Evolutionary conservation across 2,329 filamentous ascomycete species (phyloP), one percentile per base, ranked within the genome.

Genomic region (Dactylonectria macrodidyma): DNA sequence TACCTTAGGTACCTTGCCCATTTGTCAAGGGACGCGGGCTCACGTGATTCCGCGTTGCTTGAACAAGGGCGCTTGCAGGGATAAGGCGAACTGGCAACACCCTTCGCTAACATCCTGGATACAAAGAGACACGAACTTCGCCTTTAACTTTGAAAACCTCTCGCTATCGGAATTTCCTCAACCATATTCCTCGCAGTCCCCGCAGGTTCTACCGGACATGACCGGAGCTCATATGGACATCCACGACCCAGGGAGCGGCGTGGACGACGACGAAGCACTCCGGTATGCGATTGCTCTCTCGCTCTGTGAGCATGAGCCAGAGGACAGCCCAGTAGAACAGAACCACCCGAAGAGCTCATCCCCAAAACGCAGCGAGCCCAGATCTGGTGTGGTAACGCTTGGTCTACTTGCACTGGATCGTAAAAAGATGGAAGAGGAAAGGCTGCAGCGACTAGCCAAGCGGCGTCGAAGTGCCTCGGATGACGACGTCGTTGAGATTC

Each of bases 341-440:
- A 75, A 62, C 73, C 62, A 60, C 58, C 60, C 71, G 61, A 68
- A 59, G 54, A 59, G 56, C 62, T 71, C 69, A 47, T 67, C 68
- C 41, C 52, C 54, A 12, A 71, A 48, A 58, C 71, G 61, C 59
- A 70, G 72, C 33, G 68, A 70, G 67, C 61, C 69, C 66, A 68
- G 62, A 36, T 67, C 69, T 62, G 58, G 68, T 56, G 71, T 60
- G 62, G 51, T 60, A 22, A 64, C 71, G 57, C 74, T 78, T 34
- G 84, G 85, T 0, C 73, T 89, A 0, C 76, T 87, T 5, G 87
- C 87, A 3, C 80, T 97, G 1, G 88, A 97, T 81, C 89, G 95
- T 41, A 94, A 91, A 80, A 88, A 90, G 59, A 96, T 97, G 94
- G 95, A 98, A 79, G 86, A 91, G 75, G 94, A 97, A 78, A 90